Conservation (phyloP, 2,329 filamentous ascomycete species). For the Hypoxylon sp. region DNA sequence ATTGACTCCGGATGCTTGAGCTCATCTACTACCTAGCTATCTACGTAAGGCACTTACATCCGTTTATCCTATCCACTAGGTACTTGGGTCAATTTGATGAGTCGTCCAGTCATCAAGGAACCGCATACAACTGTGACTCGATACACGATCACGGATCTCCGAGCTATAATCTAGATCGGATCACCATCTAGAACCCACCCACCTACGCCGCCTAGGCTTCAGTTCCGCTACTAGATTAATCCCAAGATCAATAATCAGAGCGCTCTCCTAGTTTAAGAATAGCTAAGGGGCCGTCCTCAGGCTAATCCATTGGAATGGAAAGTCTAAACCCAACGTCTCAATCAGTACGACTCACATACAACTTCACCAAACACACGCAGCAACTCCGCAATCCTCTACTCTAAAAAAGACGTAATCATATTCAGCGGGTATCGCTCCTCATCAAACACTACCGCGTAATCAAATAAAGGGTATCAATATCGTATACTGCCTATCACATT, state of each 20-base stretch:
- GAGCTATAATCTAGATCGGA: not conserved
- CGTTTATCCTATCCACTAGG: not conserved
- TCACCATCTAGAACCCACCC: not conserved
- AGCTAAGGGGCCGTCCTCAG: not conserved
- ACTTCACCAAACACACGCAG: not conserved
- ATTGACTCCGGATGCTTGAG: not conserved
- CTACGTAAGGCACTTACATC: no score
- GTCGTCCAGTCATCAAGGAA: not conserved
- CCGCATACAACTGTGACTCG: not conserved
- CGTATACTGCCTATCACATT: not conserved
- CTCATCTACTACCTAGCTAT: not conserved
- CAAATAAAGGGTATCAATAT: conserved; percentile 38
- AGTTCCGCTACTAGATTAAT: not conserved
- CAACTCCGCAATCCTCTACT: not conserved
- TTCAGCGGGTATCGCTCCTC: conserved; percentile 6
- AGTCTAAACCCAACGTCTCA: not conserved
- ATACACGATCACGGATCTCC: not conserved
- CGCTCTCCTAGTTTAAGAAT: not conserved
- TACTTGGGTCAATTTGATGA: not conserved
- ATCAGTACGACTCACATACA: no score
- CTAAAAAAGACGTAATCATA: not conserved
- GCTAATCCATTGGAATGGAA: not conserved
- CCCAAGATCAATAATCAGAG: not conserved
- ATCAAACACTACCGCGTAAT: conserved; percentile 11
- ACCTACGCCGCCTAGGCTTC: no score